These are phyloP conservation scores for Suhomyces atakaporum DNA, from an alignment of 1,139 yeast species.

Conservation along the genomic window DNA sequence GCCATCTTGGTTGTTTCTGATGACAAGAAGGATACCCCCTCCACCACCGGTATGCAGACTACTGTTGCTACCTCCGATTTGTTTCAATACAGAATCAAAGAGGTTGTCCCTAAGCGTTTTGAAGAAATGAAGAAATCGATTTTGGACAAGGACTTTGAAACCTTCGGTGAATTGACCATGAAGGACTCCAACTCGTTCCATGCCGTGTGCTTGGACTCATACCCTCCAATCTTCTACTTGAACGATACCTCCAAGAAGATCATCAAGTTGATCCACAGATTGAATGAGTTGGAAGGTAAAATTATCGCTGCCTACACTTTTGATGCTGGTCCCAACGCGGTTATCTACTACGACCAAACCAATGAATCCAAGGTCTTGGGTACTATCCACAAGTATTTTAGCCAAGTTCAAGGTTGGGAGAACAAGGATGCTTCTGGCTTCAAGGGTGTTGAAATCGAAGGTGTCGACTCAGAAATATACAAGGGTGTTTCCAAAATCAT, in stretches of 20 bases:
- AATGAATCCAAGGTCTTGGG: conserved; percentile 71
- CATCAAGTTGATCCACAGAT: conserved; percentile 76
- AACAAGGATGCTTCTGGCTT: conserved; percentile 35
- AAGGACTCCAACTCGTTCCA: conserved; percentile 96
- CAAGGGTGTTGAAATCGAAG: conserved; percentile 36
- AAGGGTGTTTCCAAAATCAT: conserved; percentile 80
- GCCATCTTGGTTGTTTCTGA: conserved; percentile 91
- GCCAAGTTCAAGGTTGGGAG: conserved; percentile 72
- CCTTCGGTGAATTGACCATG: conserved; percentile 91
- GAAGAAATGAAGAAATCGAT: conserved; percentile 81
- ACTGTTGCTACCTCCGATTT: conserved; percentile 89
- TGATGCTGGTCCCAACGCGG: conserved; percentile 99
- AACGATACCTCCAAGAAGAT: conserved; percentile 93
- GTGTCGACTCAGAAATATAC: conserved; percentile 52
- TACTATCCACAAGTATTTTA: conserved; percentile 55
- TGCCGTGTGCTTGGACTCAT: conserved; percentile 92
- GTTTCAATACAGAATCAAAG: conserved; percentile 72
- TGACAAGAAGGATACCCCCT: conserved; percentile 89
- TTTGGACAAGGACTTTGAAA: conserved; percentile 64
- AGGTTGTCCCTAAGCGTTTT: conserved; percentile 85
- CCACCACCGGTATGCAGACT: conserved; percentile 94
- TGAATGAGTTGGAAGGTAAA: conserved; percentile 67
- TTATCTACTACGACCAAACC: conserved; percentile 77
- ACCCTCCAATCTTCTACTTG: conserved; percentile 93
- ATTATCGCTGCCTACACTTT: conserved; percentile 91